Evolutionary conservation across 495 filamentous ascomycete species (phyloP), one percentile per base, ranked within the genome.

Genomic region (Aspergillus sclerotiicarbonarius): DNA sequence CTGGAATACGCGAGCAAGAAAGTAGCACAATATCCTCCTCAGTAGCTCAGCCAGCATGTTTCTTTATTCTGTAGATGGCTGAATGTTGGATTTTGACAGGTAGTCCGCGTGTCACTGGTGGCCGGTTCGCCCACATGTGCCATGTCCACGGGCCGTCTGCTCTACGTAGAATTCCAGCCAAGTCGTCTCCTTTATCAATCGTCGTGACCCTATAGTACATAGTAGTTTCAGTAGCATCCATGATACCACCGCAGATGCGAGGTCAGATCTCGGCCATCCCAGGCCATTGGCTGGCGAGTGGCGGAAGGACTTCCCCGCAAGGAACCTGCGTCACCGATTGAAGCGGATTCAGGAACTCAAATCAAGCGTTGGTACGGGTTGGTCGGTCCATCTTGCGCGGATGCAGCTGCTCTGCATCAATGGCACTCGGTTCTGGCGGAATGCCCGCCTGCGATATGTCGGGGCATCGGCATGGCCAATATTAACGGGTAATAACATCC

Each of bases 61-160:
- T 48, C 45, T 21, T 8, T 48, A 48, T 48, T 48, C 45, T 21
- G 16, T 12, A 1, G 18, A 48, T 45, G 16, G 31, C 5, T 9
- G 53, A 47, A 19, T 56, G 37, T n/a, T n/a, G 6, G 37, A 41
- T 41, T 12, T 12, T 41, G 37, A 41, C 37, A 41, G 37, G 37
- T 41, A 41, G 37, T 5, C 37, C 15, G 37, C 37, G 37, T 41
- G 37, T 12, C 37, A 41, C 37, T 41, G 37, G 15, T 41, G 13
- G 37, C n/a, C 37, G 37, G 37, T n/a, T 41, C 37, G 37, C 13
- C 37, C 37, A 41, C 37, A 41, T 41, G 37, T 41, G 37, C 37
- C 12, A 41, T 13, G 37, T n/a, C n/a, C 37, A 41, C 37, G 37
- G 37, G n/a, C 15, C 37, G n/a, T 41, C 37, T 41, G 13, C 37